Base-by-base conservation (phyloP, 768 basidiomycete genomes). In the Mycena maculata region DNA sequence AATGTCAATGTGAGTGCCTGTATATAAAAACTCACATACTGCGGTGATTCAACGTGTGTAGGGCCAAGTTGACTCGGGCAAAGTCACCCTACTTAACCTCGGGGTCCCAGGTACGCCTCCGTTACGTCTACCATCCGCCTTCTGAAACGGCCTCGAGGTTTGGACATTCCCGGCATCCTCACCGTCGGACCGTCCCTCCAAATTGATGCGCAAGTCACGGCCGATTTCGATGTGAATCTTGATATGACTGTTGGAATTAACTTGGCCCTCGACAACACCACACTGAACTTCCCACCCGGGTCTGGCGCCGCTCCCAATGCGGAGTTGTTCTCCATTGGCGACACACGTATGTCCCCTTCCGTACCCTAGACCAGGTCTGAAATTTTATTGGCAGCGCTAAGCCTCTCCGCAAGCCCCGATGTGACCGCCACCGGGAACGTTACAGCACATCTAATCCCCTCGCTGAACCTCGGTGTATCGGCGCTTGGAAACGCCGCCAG, bases 161-260 rank as follows among this genome's bases (percentile, higher is more conserved):
- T 87, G 20, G 81, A 84, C 69, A 81, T 87, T 73, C 84, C 85
- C 45, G 85, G 85, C 4, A 78, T 88, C 52, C 69, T 88, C 36
- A 79, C 78, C 15, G 69, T 88, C 28, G 87, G 86, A 0, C 86
- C 86, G 4, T 76, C 81, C 0, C 84, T 87, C 76, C 69, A 80
- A 42, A 75, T 88, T 18, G 76, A 80, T 30, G 83, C 76, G 3
- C 75, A 79, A 57, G 80, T 78, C 0, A 77, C 61, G 11, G 81
- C 81, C 7, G 69, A 57, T 1, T 71, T 85, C 20, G 79, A 82
- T 44, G 65, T 84, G 13, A 75, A 79, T 52, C 74, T 83, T 20
- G 79, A 83, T 63, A 65, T 84, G 67, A 78, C 71, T 10, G 79
- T 86, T 49, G 84, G 80, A 12, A 65, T 88, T 45, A 81, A 78